Conservation (phyloP, 225 moss, liverwort and hornwort genomes). For the Pseudisothecium myosuroides region DNA sequence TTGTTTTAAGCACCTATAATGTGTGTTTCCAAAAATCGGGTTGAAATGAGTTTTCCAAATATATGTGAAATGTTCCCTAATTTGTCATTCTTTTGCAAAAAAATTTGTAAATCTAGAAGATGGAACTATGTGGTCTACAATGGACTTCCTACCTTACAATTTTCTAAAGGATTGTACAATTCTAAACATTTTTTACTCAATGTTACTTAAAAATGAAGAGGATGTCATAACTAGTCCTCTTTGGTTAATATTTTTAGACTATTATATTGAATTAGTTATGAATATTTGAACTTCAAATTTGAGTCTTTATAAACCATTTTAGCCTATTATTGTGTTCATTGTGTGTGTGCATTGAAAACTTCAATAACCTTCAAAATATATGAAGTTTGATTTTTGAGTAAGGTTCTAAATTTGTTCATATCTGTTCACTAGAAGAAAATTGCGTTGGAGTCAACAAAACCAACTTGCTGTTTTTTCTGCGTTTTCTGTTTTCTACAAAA, state of each 20-base stretch:
- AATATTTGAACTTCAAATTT: background rate
- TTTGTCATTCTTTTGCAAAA: background rate
- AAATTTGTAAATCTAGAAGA: background rate
- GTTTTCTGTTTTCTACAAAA: too few species aligned
- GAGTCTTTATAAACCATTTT: background rate
- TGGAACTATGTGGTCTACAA: background rate
- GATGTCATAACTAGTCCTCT: background rate
- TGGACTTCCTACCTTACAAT: background rate
- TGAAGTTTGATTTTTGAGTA: background rate
- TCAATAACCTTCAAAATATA: background rate
- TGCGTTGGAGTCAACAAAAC: too few species aligned
- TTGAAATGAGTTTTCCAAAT: too few species aligned
- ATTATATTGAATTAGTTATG: background rate
- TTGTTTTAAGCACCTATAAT: background rate
- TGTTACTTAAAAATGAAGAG: background rate
- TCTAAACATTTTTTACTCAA: background rate
- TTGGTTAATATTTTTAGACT: background rate
- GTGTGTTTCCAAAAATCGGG: rapidly evolving
- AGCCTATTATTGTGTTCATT: too few species aligned
- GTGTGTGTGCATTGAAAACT: background rate
- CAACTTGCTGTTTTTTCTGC: too few species aligned
- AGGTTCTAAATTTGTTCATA: background rate
- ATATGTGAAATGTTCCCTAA: background rate
- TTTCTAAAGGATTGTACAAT: background rate
- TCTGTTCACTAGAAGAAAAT: too few species aligned